Percentiles rank a stretch among this genome's conserved stretches.
phyloP scores from a whole-genome alignment of 139 green algal genomes.

The Tetraselmis chui region DNA sequence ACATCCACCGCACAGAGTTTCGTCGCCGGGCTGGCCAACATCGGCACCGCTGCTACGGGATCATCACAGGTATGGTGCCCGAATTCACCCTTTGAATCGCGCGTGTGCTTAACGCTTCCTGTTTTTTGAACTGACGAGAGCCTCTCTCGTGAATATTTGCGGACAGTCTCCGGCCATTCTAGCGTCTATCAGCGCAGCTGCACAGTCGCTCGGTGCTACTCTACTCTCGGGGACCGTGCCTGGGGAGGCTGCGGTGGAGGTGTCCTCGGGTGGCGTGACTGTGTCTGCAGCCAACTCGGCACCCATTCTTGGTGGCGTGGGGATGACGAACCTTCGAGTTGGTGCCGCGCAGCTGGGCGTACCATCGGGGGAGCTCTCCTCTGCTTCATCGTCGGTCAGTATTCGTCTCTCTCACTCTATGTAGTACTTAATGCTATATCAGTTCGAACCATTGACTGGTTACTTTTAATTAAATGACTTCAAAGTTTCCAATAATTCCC shows the following conservation, averaged over 20 bases:
- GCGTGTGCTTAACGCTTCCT: no score
- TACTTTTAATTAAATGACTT: no score
- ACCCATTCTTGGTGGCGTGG: background rate
- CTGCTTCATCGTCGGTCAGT: no score
- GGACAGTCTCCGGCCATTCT: background rate
- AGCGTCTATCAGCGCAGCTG: background rate
- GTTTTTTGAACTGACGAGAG: no score
- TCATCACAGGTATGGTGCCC: no score
- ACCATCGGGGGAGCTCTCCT: background rate
- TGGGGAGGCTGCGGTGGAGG: background rate
- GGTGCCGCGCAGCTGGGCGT: background rate
- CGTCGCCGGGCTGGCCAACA: background rate
- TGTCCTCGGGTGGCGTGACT: background rate
- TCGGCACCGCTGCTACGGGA: background rate
- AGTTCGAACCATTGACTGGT: no score
- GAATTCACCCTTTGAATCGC: no score
- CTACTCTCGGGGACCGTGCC: background rate
- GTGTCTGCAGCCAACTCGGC: background rate
- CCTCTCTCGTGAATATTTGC: no score
- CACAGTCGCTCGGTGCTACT: background rate
- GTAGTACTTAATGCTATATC: no score
- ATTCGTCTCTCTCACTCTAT: no score
- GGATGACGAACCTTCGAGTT: background rate
- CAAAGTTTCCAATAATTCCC: no score
- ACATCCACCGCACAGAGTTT: background rate